Conservation (phyloP, 1,284 basidiomycete genomes). For the Apiotrichum laibachii region DNA sequence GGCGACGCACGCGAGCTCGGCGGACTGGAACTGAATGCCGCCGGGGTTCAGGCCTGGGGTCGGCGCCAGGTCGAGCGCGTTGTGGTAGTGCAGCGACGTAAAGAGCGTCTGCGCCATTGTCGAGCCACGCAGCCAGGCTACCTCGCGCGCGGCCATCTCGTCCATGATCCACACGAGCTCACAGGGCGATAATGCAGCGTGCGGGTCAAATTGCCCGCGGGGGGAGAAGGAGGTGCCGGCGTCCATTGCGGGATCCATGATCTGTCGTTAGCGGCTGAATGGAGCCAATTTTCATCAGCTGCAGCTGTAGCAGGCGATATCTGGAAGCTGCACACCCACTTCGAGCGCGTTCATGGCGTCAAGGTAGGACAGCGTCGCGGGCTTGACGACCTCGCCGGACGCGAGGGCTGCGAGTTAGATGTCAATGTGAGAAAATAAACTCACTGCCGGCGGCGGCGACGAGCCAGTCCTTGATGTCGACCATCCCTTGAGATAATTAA, state of each 20-base stretch:
- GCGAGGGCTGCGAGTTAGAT: constrained; percentile 60
- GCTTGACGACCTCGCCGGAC: constrained; percentile 64
- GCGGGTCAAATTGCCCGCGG: constrained; percentile 62
- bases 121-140: constrained; percentile 81
- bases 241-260: constrained; percentile 85
- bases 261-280: constrained; percentile 43
- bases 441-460: constrained; percentile 22
- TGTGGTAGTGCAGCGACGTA: constrained; percentile 75
- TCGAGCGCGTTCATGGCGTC: constrained; percentile 89
- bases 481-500: constrained; percentile 14
- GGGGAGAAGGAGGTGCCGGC: constrained; percentile 61
- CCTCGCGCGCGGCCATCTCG: constrained; percentile 74
- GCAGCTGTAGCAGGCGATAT: background rate
- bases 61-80: constrained; percentile 32
- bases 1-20: constrained; percentile 63
- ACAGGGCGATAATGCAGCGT: constrained; percentile 62
- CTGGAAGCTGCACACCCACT: constrained; percentile 51
- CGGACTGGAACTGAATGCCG: background rate
- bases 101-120: constrained; percentile 81
- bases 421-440: background rate
- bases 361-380: constrained; percentile 66
- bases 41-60: constrained; percentile 27
- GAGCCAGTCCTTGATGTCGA: constrained; percentile 35
- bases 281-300: background rate
- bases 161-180: constrained; percentile 88